Evolutionary conservation across 2,329 filamentous ascomycete species (phyloP), one percentile per base, ranked within the genome.

Genomic region (Drechslera avenae): DNA sequence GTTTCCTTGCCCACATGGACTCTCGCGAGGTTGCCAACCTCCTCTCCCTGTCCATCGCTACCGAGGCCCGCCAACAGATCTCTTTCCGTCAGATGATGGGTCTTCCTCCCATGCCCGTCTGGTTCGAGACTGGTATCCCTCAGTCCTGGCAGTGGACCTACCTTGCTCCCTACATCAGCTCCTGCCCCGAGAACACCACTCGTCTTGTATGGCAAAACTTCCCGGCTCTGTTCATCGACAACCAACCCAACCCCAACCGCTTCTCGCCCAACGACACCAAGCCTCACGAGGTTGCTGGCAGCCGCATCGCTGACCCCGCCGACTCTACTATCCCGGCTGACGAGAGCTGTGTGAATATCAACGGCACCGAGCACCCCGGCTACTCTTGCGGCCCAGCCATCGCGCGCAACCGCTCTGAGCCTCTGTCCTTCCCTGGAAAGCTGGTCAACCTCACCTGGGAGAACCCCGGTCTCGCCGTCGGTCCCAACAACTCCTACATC

Each of bases 91-190:
- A 94, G 68, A 90, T 94, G 69, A 81, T 85, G 28, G 90, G 90
- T 13, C 81, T 90, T 5, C 89, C 89, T 73, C 87, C 90, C 17
- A 90, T 90, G 87, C 88, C 89, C 0, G 87, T 88, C 8, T 94
- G 88, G 88, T 91, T 93, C 68, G 85, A 90, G 64, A 80, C 85
- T 5, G 89, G 89, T 32, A 86, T 93, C 18, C 90, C 89, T 0
- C 90, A 95, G 71, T 90, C 86, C 0, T 95, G 90, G 89, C 84
- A 86, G 0, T 95, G 90, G 90, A 88, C 89, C 0, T 80, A 90
- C 17, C 79, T 94, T 4, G 89, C 90, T 0, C 90, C 89, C 0
- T 91, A 91, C 73, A 92, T 95, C 71, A 86, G 83, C 30, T 86
- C 81, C 4, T 95, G 90, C 71, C 90, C 90, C 0, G 76, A 75